Evolutionary conservation across 305 asterid genomes (phyloP).

Genomic region (Fraxinus ornus): DNA sequence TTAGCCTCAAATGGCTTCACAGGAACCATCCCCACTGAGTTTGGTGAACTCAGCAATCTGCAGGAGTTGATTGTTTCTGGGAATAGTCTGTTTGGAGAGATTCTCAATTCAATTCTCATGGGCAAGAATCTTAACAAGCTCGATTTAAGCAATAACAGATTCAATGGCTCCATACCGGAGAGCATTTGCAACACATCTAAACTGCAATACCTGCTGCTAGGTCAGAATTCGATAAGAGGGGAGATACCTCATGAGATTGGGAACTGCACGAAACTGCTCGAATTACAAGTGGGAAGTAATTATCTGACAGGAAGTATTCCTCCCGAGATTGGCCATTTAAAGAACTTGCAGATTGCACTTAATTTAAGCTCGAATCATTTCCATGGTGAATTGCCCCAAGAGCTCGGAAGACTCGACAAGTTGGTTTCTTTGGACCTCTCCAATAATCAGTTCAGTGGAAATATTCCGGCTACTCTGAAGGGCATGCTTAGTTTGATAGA

Average conservation of each 20-base stretch:
- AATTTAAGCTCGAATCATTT: constrained; percentile 83
- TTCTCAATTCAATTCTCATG: constrained; percentile 58
- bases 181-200: constrained; percentile 72
- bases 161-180: constrained; percentile 65
- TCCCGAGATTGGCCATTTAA: constrained; percentile 75
- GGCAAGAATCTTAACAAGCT: constrained; percentile 76
- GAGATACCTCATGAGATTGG: constrained; percentile 82
- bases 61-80: constrained; percentile 86
- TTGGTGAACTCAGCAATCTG: constrained; percentile 62
- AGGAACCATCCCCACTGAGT: constrained; percentile 74
- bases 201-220: constrained; percentile 68
- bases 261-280: constrained; percentile 75
- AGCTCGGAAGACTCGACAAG: constrained; percentile 84
- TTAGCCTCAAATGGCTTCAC: constrained; percentile 76
- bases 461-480: constrained; percentile 61
- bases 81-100: constrained; percentile 67
- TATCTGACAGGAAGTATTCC: constrained; percentile 73
- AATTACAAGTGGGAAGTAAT: constrained; percentile 73
- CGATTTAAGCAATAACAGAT: constrained; percentile 70
- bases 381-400: constrained; percentile 75
- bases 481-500: constrained; percentile 94
- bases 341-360: constrained; percentile 80
- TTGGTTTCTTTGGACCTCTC: constrained; percentile 86
- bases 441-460: constrained; percentile 72
- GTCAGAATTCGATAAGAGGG: constrained; percentile 64